Percentiles rank a stretch among this genome's conserved stretches.
Conservation (phyloP, 768 basidiomycete genomes). For the Rhizopogon roseolus region DNA sequence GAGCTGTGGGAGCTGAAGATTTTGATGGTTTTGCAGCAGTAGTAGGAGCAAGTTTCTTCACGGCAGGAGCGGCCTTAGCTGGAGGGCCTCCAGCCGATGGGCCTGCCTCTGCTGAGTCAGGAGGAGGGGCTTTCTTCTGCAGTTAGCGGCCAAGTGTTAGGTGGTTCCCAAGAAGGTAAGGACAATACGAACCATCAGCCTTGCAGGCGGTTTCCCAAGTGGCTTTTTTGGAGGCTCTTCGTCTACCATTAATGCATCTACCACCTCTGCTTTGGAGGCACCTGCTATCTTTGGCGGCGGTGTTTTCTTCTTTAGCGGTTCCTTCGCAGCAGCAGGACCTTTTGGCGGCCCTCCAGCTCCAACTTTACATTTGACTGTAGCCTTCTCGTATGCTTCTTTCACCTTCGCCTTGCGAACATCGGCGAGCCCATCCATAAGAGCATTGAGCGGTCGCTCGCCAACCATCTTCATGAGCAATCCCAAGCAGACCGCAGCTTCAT, state of each 20-base stretch:
- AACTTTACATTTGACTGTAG: conserved; percentile 84
- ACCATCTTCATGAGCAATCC: conserved; percentile 96
- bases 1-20: conserved; percentile 40
- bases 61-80: conserved; percentile 22
- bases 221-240: conserved; percentile 38
- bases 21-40: conserved; percentile 42
- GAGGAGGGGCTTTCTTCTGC: conserved; percentile 48
- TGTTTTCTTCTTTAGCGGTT: conserved; percentile 32
- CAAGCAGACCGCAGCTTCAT: conserved; percentile 83
- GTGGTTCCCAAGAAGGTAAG: background rate
- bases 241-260: conserved; percentile 15
- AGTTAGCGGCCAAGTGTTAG: conserved; percentile 15
- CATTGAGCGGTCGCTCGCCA: conserved; percentile 87
- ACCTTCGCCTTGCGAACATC: conserved; percentile 90
- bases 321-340: conserved; percentile 24
- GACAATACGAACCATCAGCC: conserved; percentile 31
- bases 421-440: conserved; percentile 77
- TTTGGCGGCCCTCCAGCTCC: conserved; percentile 51
- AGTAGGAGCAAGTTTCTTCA: conserved; percentile 42
- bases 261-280: conserved; percentile 11
- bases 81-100: conserved; percentile 18
- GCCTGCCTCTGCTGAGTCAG: conserved; percentile 25
- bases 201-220: conserved; percentile 46
- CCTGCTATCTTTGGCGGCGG: conserved; percentile 21
- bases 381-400: conserved; percentile 89